Percentiles rank a stretch among this genome's conserved stretches.
These are phyloP conservation scores for Penicillium paneum DNA, from an alignment of 2,329 filamentous ascomycete species.

Conservation along the genomic window DNA sequence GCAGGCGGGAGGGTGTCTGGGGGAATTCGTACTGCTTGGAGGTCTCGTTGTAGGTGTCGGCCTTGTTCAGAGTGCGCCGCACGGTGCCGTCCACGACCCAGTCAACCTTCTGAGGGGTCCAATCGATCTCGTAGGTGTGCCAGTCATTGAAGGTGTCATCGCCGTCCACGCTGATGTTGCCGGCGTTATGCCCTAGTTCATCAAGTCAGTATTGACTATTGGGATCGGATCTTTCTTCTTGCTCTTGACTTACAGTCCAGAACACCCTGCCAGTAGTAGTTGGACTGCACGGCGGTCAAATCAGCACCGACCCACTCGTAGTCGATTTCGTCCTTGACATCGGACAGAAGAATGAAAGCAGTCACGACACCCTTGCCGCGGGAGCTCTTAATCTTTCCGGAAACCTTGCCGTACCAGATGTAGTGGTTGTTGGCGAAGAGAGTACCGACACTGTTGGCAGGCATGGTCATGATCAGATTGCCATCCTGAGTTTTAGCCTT, in stretches of 20 bases:
- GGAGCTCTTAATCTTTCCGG: constrained; percentile 78
- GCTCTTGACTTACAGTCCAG: constrained; percentile 70
- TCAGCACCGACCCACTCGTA: constrained; percentile 90
- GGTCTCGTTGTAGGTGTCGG: constrained; percentile 82
- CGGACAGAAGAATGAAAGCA: constrained; percentile 90
- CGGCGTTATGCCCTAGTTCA: constrained; percentile 43
- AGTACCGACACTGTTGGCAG: constrained; percentile 77
- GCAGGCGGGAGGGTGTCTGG: constrained; percentile 84
- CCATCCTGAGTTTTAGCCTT: constrained; percentile 61
- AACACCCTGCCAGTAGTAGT: constrained; percentile 95
- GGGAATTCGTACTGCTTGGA: constrained; percentile 80
- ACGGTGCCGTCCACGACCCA: constrained; percentile 84
- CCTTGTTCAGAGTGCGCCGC: constrained; percentile 69
- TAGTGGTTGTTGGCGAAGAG: constrained; percentile 80
- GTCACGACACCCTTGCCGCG: constrained; percentile 89
- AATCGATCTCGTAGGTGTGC: constrained; percentile 91
- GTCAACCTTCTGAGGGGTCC: constrained; percentile 79
- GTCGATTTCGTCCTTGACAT: constrained; percentile 98
- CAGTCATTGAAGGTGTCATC: constrained; percentile 70
- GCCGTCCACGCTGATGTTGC: constrained; percentile 59
- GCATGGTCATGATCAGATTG: constrained; percentile 83
- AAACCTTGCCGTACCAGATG: constrained; percentile 96
- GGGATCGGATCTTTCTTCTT: background rate
- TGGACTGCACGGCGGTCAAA: constrained; percentile 75
- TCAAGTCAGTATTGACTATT: background rate